Percentiles rank a stretch among this genome's conserved stretches.
Evolutionary conservation across 2,329 filamentous ascomycete genomes (phyloP).

Genomic region (Fusarium solani-melongenae): DNA sequence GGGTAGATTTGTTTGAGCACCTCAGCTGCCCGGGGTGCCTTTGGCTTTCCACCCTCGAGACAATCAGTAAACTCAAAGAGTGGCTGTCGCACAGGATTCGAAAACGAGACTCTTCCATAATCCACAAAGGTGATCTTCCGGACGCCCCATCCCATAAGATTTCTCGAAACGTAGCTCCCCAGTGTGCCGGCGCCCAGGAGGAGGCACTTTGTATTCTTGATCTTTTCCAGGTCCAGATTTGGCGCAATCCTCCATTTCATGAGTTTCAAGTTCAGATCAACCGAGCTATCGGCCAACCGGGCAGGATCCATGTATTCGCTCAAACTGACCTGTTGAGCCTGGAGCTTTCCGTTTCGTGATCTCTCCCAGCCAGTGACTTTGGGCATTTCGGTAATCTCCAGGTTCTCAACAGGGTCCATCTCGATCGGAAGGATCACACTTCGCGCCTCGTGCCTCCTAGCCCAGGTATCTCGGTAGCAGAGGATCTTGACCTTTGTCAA

Average conservation of each 20-base stretch:
- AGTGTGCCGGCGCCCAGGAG: slow-evolving; percentile 92
- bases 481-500: slow-evolving; percentile 83
- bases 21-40: slow-evolving; percentile 83
- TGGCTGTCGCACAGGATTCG: slow-evolving; percentile 94
- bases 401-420: slow-evolving; percentile 61
- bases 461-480: slow-evolving; percentile 88
- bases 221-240: slow-evolving; percentile 84
- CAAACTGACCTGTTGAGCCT: slow-evolving; percentile 81
- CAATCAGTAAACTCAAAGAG: slow-evolving; percentile 93
- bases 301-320: slow-evolving; percentile 94
- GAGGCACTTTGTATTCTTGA: slow-evolving; percentile 91
- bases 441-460: slow-evolving; percentile 80
- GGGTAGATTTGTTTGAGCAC: slow-evolving; percentile 89
- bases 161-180: slow-evolving; percentile 92
- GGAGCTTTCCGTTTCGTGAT: slow-evolving; percentile 80
- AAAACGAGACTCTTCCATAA: slow-evolving; percentile 92
- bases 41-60: slow-evolving; percentile 82
- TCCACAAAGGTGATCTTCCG: slow-evolving; percentile 96
- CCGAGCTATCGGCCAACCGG: slow-evolving; percentile 89
- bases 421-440: slow-evolving; percentile 81
- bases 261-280: slow-evolving; percentile 95
- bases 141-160: slow-evolving; percentile 95
- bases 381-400: slow-evolving; percentile 70
- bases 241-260: slow-evolving; percentile 99
- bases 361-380: slow-evolving; percentile 97